phyloP scores from a whole-genome alignment of 2,329 filamentous ascomycete genomes.

The Scorias spongiosa region DNA sequence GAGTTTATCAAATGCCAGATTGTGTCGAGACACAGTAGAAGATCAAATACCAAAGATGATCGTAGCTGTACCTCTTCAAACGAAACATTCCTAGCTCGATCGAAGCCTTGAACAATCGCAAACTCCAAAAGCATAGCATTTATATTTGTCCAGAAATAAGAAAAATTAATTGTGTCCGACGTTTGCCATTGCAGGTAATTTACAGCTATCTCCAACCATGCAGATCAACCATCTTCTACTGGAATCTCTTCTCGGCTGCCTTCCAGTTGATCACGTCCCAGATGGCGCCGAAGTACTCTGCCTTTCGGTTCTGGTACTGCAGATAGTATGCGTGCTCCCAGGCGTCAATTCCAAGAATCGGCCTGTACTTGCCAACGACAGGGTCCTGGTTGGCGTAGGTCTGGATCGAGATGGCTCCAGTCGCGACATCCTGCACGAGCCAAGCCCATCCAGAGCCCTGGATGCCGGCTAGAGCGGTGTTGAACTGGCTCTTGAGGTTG shows the following conservation, averaged over 20 bases:
- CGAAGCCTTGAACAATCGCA: too few relatives aligned
- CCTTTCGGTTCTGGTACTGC: constrained; percentile 66
- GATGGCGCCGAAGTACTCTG: constrained; percentile 58
- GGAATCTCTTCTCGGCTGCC: constrained; percentile 32
- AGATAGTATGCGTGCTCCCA: constrained; percentile 92
- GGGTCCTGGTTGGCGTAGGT: constrained; percentile 85
- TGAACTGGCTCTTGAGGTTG: constrained; percentile 47
- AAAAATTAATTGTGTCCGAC: too few relatives aligned
- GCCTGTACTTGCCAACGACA: constrained; percentile 64
- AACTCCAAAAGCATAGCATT: too few relatives aligned
- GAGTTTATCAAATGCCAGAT: too few relatives aligned
- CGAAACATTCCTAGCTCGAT: too few relatives aligned
- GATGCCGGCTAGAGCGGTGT: constrained; percentile 47
- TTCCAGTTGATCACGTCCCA: constrained; percentile 72
- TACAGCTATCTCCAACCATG: too few relatives aligned
- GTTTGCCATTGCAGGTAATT: too few relatives aligned
- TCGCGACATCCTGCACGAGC: constrained; percentile 54
- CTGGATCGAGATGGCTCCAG: constrained; percentile 51
- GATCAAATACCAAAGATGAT: too few relatives aligned
- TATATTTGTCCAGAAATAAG: too few relatives aligned
- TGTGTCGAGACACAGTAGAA: too few relatives aligned
- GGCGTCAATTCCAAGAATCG: constrained; percentile 70
- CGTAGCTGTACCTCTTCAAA: too few relatives aligned
- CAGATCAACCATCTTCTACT: constrained; percentile 8
- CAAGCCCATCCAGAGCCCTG: constrained; percentile 63